Percentiles rank a stretch among this genome's conserved stretches.
These are phyloP conservation scores for Phlebiopsis gigantea DNA, from an alignment of 768 basidiomycete genomes.

Conservation along the genomic window DNA sequence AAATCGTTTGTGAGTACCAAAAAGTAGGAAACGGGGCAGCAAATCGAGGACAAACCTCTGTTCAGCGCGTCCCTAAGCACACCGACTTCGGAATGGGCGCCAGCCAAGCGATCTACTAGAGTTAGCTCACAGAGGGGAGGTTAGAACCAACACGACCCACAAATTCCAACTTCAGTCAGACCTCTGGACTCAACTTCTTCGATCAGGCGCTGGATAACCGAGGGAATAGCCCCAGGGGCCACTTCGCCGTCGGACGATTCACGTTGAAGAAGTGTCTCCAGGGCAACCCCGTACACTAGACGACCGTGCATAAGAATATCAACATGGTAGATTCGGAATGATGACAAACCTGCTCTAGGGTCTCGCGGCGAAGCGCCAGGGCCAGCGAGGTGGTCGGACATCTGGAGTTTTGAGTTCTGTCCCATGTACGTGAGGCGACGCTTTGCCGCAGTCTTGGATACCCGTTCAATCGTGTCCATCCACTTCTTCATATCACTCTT, in stretches of 20 bases:
- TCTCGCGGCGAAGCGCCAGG: conserved; percentile 58
- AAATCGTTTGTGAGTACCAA: background rate
- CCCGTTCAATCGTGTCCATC: conserved; percentile 68
- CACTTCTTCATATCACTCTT: conserved; percentile 71
- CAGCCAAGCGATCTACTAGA: conserved; percentile 71
- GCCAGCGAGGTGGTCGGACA: conserved; percentile 69
- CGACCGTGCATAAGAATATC: background rate
- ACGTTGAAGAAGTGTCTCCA: conserved; percentile 62
- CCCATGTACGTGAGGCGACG: conserved; percentile 79
- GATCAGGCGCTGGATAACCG: conserved; percentile 60
- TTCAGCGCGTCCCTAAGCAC: conserved; percentile 72
- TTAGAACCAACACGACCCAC: conserved; percentile 37
- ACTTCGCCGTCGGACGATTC: conserved; percentile 50
- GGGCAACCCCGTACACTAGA: conserved; percentile 68
- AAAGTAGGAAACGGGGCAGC: background rate
- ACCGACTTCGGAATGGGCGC: conserved; percentile 65
- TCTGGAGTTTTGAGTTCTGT: conserved; percentile 64
- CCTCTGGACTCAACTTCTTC: conserved; percentile 71
- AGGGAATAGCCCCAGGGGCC: conserved; percentile 56
- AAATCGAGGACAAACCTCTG: conserved; percentile 38
- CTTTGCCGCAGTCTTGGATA: conserved; percentile 70
- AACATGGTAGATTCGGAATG: background rate
- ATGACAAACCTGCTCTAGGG: conserved; percentile 64
- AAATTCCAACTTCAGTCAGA: conserved; percentile 77
- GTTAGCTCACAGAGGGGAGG: background rate